phyloP scores from a whole-genome alignment of 805 yeast genomes.

The Spathaspora sp. region DNA sequence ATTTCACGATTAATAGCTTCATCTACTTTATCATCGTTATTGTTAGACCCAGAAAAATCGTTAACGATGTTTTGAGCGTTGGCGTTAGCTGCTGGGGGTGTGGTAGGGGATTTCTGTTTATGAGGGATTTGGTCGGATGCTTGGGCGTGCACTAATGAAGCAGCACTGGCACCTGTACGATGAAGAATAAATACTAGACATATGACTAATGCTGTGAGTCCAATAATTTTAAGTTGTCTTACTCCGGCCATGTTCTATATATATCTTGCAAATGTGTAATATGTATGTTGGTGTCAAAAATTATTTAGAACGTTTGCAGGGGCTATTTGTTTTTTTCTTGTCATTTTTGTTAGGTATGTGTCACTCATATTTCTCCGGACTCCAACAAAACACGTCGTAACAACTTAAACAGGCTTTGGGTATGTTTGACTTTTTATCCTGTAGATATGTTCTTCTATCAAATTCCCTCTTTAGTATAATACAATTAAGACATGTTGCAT shows the following conservation, averaged over 20 bases:
- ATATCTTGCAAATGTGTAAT: not conserved
- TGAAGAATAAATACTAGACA: constrained; percentile 7
- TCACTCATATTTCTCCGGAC: not conserved
- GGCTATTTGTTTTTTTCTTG: not conserved
- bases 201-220: constrained; percentile 5
- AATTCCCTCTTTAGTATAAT: constrained; percentile 50
- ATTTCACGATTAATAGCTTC: constrained; percentile 39
- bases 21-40: constrained; percentile 35
- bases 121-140: constrained; percentile 8
- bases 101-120: not conserved
- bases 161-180: constrained; percentile 9
- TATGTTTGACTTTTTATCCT: not conserved
- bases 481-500: constrained; percentile 52
- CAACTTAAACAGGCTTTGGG: constrained; percentile 13
- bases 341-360: not conserved
- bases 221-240: constrained; percentile 7
- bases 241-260: constrained; percentile 7
- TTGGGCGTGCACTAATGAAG: constrained; percentile 10
- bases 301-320: not conserved
- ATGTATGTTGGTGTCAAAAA: not conserved
- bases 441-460: constrained; percentile 25
- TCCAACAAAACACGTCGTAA: constrained; percentile 11
- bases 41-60: constrained; percentile 27
- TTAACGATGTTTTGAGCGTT: constrained; percentile 8
- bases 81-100: not conserved